Conservation (phyloP, 164 flowering plant genomes). For the Dillenia turbinata region DNA sequence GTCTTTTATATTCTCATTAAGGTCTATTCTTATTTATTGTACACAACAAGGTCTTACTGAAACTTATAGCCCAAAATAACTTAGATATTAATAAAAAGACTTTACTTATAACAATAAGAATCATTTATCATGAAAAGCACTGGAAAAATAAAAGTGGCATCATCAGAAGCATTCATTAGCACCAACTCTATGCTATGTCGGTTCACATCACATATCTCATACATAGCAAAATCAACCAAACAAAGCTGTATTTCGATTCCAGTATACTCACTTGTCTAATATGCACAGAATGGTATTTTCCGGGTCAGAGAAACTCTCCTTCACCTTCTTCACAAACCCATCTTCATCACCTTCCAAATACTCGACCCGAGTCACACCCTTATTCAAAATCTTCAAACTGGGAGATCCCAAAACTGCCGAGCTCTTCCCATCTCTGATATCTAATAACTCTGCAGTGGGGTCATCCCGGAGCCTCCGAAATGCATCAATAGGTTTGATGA, state of each 20-base stretch:
- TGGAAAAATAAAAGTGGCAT: neutral
- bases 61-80: too few species aligned
- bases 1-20: too few species aligned
- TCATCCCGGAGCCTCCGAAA: conserved; percentile 66
- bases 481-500: conserved; percentile 61
- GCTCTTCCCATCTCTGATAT: conserved; percentile 62
- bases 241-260: neutral
- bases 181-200: too few species aligned
- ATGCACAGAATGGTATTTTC: conserved; percentile 52
- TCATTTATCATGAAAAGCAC: too few species aligned
- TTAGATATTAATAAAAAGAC: too few species aligned
- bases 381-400: conserved; percentile 56
- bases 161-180: neutral
- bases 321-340: conserved; percentile 59
- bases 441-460: conserved; percentile 57
- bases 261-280: conserved; percentile 73
- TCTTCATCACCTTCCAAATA: conserved; percentile 56
- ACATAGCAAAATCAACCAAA: too few species aligned
- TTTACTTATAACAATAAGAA: too few species aligned
- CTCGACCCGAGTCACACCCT: conserved; percentile 44
- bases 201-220: too few species aligned
- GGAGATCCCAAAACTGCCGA: conserved; percentile 52
- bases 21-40: too few species aligned
- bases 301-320: conserved; percentile 51
- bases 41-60: too few species aligned